phyloP scores from a whole-genome alignment of 306 rosid species.

The Cucurbita pepo region DNA sequence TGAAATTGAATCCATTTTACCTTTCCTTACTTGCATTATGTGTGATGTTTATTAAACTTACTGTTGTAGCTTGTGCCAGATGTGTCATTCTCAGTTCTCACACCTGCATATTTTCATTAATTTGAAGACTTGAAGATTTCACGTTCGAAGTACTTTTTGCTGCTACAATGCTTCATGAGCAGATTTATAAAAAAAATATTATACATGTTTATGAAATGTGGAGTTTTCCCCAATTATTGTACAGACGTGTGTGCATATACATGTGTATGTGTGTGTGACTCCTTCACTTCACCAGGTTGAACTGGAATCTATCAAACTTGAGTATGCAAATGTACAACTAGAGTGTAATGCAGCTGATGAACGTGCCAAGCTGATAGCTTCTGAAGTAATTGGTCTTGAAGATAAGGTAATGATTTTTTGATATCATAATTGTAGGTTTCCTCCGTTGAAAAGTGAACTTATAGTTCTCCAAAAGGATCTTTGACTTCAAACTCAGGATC shows the following conservation, averaged over 20 bases:
- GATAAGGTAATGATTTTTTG: slow-evolving; percentile 65
- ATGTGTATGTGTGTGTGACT: neutral
- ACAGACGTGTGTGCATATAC: neutral
- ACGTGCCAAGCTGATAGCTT: slow-evolving; percentile 86
- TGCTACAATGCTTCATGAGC: neutral
- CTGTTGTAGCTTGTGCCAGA: neutral
- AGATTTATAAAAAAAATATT: neutral
- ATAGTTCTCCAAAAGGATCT: neutral
- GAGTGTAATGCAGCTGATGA: slow-evolving; percentile 97
- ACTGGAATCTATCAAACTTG: slow-evolving; percentile 59
- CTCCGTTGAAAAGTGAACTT: neutral
- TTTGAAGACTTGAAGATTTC: neutral
- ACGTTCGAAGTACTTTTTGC: neutral
- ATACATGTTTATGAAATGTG: neutral
- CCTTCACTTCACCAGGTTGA: slow-evolving; percentile 39
- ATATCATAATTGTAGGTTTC: neutral
- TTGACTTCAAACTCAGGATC: no score
- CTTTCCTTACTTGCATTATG: neutral
- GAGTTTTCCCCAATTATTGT: neutral
- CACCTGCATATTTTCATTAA: neutral
- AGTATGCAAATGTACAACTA: slow-evolving; percentile 64
- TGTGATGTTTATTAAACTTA: neutral
- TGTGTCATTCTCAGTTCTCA: neutral
- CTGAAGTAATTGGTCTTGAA: slow-evolving; percentile 92
- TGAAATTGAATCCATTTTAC: neutral